A percentile compares a stretch with the other conserved stretches of the same genome.
phyloP scores from a whole-genome alignment of 2,329 filamentous ascomycete genomes.

The Pleurostoma richardsiae region DNA sequence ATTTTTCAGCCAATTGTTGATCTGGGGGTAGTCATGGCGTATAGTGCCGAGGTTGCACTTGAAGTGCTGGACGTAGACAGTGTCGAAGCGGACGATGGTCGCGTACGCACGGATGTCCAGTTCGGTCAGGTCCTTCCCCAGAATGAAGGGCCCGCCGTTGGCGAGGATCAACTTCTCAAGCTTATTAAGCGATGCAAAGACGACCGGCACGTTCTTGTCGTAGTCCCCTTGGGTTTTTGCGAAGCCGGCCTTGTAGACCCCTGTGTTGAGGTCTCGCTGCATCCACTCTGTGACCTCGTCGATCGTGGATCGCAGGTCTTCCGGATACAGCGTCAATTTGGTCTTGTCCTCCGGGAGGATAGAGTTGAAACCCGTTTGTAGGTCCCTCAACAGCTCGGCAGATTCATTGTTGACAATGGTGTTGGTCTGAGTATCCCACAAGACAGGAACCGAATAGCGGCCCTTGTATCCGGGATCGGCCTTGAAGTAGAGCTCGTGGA shows the following conservation, averaged over 20 bases:
- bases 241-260: slow-evolving; percentile 60
- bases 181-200: slow-evolving; percentile 56
- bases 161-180: slow-evolving; percentile 40
- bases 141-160: slow-evolving; percentile 43
- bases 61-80: slow-evolving; percentile 61
- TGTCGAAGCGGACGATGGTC: slow-evolving; percentile 55
- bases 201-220: slow-evolving; percentile 43
- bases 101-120: slow-evolving; percentile 53
- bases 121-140: slow-evolving; percentile 52
- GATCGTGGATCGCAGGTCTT: slow-evolving; percentile 38
- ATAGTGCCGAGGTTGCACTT: slow-evolving; percentile 61
- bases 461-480: slow-evolving; percentile 56
- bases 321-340: slow-evolving; percentile 47
- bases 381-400: slow-evolving; percentile 50
- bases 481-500: slow-evolving; percentile 59
- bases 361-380: slow-evolving; percentile 50
- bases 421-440: slow-evolving; percentile 55
- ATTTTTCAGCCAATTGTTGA: slow-evolving; percentile 56
- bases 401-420: slow-evolving; percentile 59
- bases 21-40: slow-evolving; percentile 52
- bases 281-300: slow-evolving; percentile 49
- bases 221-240: slow-evolving; percentile 50
- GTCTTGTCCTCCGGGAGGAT: slow-evolving; percentile 35
- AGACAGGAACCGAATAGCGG: slow-evolving; percentile 53
- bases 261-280: slow-evolving; percentile 49